Evolutionary conservation across 129 eudicot genomes (phyloP), one percentile per base, ranked within the genome.

Genomic region (Tanacetum coccineum): DNA sequence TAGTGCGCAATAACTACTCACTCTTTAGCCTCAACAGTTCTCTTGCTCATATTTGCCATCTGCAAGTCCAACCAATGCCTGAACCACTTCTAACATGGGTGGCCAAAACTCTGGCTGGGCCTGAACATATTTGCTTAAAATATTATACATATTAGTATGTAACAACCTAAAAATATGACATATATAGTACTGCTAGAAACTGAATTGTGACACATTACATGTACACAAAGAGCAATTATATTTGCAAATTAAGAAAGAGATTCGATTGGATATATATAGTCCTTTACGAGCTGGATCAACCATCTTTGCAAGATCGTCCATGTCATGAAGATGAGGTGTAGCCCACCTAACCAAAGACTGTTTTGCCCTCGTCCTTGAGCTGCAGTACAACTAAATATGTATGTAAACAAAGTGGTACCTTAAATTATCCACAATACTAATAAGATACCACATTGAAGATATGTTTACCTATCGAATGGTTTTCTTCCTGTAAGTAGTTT

Each of bases 271-370:
- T n/a, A n/a, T n/a, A 76, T 90, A 90, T 15, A 79, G 62, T 52
- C 97, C 95, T 18, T 79, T 70, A 12, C 86, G 68, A 6, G 95
- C 76, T 25, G 95, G 97, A 80, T 90, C 97, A 19, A 82, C 95
- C 95, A 90, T 86, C 55, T 68, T 80, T 3, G 73, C 83, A 71
- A 90, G 81, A 22, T 91, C 95, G 78, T 86, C 95, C 46, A 81
- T 84, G 74, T 90, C n/a, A n/a, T n/a, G n/a, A n/a, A n/a, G n/a
- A n/a, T n/a, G n/a, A n/a, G n/a, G n/a, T n/a, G n/a, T n/a, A n/a
- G n/a, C n/a, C n/a, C n/a, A n/a, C n/a, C n/a, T n/a, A n/a, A n/a
- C n/a, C n/a, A n/a, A n/a, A n/a, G n/a, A n/a, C n/a, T n/a, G n/a
- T n/a, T n/a, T n/a, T n/a, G n/a, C n/a, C n/a, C n/a, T n/a, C n/a